These are phyloP conservation scores for Pouteria glomerata DNA, from an alignment of 148 eudicot genomes.

Conservation along the genomic window DNA sequence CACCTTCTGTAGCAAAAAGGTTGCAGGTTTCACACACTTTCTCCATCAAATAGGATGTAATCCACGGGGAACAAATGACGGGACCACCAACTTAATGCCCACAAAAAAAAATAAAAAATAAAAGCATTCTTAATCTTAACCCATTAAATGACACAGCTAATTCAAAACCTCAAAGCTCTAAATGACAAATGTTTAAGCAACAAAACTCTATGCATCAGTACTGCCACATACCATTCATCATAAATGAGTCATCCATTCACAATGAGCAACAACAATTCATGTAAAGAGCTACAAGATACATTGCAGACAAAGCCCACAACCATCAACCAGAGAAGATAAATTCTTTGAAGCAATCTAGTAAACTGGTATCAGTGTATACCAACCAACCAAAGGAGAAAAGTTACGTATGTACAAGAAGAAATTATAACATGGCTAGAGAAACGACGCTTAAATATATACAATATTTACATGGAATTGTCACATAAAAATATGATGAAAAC, in stretches of 20 bases:
- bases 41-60: neutral
- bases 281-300: neutral
- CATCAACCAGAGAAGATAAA: neutral
- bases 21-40: neutral
- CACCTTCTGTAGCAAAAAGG: neutral
- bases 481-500: neutral
- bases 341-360: neutral
- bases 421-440: neutral
- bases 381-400: neutral
- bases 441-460: conserved; percentile 7
- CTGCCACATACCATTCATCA: neutral
- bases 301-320: neutral
- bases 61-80: neutral
- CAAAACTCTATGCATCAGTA: neutral
- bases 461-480: neutral
- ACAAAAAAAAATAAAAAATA: too few relatives aligned
- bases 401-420: neutral
- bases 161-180: neutral
- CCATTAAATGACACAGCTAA: neutral
- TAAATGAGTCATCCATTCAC: neutral
- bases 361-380: neutral
- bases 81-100: neutral
- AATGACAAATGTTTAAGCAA: neutral
- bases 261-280: neutral
- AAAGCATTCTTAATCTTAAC: neutral